Evolutionary conservation across 2,329 filamentous ascomycete genomes (phyloP).

Genomic region (Aspergillus sp.): DNA sequence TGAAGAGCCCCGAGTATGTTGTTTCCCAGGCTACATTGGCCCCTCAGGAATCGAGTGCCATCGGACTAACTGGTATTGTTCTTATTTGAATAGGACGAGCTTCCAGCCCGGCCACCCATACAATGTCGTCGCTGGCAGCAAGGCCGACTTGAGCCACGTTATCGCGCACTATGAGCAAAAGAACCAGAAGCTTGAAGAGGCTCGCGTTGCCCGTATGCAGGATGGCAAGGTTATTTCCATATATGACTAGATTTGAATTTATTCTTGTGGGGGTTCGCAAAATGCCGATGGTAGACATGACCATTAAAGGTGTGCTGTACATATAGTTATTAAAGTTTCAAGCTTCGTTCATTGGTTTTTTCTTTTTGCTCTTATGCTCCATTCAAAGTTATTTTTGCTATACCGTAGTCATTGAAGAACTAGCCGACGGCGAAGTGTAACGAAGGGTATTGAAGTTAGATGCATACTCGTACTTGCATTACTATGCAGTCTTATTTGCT

Average conservation of each 20-base stretch:
- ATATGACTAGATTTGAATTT: constrained; percentile 39
- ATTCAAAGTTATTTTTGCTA: not conserved
- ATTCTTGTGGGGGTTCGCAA: constrained; percentile 19
- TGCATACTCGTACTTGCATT: not conserved
- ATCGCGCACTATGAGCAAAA: constrained; percentile 63
- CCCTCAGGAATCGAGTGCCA: not conserved
- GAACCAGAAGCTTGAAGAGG: constrained; percentile 57
- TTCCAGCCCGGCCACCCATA: constrained; percentile 63
- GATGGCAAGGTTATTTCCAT: constrained; percentile 45
- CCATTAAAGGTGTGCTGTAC: constrained; percentile 31
- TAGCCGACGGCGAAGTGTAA: not conserved
- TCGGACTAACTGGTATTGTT: constrained; percentile 9
- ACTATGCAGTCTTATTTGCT: not conserved
- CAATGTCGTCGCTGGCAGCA: constrained; percentile 63
- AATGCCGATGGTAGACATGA: constrained; percentile 25
- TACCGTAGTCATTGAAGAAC: not conserved
- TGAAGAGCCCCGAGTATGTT: constrained; percentile 66
- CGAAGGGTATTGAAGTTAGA: not conserved
- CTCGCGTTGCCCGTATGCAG: constrained; percentile 51
- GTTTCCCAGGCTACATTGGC: not conserved
- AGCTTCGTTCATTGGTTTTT: constrained; percentile 28
- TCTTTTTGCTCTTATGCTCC: constrained; percentile 19
- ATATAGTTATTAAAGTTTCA: constrained; percentile 31
- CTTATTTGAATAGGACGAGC: constrained; percentile 47
- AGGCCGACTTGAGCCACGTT: constrained; percentile 59